These are phyloP conservation scores for Talaromyces sp. DNA, from an alignment of 2,329 filamentous ascomycete species.

Conservation along the genomic window DNA sequence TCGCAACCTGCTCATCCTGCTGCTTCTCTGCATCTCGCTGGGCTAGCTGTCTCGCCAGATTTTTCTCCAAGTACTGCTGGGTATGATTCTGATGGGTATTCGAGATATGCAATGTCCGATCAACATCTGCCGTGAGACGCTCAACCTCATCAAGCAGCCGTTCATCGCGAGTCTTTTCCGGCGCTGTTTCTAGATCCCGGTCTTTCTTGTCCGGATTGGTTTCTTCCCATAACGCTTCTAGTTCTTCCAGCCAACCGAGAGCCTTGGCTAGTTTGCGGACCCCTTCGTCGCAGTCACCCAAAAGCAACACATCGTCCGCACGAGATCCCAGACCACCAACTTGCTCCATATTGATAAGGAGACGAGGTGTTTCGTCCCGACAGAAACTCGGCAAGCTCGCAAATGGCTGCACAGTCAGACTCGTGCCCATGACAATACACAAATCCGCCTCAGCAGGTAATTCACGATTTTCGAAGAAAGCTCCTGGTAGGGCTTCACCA, in stretches of 20 bases:
- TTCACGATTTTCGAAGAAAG: constrained; percentile 60
- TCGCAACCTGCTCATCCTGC: not conserved
- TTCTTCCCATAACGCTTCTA: constrained; percentile 70
- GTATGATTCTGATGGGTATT: constrained; percentile 44
- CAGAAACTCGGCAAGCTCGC: constrained; percentile 70
- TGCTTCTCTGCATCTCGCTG: not conserved
- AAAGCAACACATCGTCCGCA: constrained; percentile 76
- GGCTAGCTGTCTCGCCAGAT: constrained; percentile 5
- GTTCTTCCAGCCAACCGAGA: constrained; percentile 79
- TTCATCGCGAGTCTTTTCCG: constrained; percentile 52
- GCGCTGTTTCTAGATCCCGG: constrained; percentile 36
- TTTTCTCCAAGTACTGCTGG: constrained; percentile 28
- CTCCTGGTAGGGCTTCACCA: constrained; percentile 66
- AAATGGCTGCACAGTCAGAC: constrained; percentile 83
- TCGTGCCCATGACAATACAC: constrained; percentile 83
- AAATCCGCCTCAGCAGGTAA: constrained; percentile 66
- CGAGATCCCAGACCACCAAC: constrained; percentile 76
- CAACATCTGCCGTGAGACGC: constrained; percentile 56
- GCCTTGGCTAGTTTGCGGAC: constrained; percentile 74
- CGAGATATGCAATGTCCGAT: constrained; percentile 52
- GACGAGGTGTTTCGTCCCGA: constrained; percentile 61
- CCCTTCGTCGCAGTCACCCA: constrained; percentile 80
- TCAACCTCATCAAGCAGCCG: constrained; percentile 56
- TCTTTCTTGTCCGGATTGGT: constrained; percentile 62
- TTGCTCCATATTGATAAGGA: constrained; percentile 82